Base-by-base conservation (phyloP, 768 basidiomycete species). In the Amanita polypyramis region DNA sequence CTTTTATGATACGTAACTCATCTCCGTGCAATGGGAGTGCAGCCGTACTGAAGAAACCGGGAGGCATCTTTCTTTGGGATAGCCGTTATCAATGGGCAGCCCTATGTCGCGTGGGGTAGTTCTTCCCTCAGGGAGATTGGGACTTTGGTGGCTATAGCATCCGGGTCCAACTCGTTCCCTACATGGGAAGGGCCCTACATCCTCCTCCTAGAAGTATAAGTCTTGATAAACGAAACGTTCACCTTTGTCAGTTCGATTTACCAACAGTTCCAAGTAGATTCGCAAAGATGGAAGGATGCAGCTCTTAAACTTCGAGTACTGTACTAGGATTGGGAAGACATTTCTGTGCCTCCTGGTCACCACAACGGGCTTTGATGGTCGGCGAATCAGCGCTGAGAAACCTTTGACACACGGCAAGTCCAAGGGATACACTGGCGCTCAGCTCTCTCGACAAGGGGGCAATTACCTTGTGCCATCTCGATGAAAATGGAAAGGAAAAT, bases 131-230 rank as follows among this genome's bases (percentile, higher is more conserved):
- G 0, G 52, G 57, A 6, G 41, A 41, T 1, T 48, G 47, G 47
- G n/a, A 19, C 5, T 69, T 63, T 62, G 60, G 64, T n/a, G 77
- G 76, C 3, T 78, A 79, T 53, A 79, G 76, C 55, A 69, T 67
- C n/a, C 78, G 72, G 72, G 12, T 70, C 69, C 1, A 64, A 70
- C 7, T 60, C 77, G 8, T 77, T 77, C 64, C 75, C 75, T 6
- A 75, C 72, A 4, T 78, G 73, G 72, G 76, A 80, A 52, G 60
- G 77, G 43, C 73, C 75, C 2, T 78, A 78, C 51, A 57, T 78
- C 20, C 56, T 68, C 29, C 58, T 77, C 1, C 69, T 68, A 49
- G 76, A 80, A 65, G 76, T 76, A 39, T 51, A 8, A 10, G 27
- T 9, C 12, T 11, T 42, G n/a, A n/a, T n/a, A n/a, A n/a, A n/a